These are phyloP conservation scores for Aurinia saxatilis DNA, from an alignment of 345 rosid genomes.

Conservation along the genomic window DNA sequence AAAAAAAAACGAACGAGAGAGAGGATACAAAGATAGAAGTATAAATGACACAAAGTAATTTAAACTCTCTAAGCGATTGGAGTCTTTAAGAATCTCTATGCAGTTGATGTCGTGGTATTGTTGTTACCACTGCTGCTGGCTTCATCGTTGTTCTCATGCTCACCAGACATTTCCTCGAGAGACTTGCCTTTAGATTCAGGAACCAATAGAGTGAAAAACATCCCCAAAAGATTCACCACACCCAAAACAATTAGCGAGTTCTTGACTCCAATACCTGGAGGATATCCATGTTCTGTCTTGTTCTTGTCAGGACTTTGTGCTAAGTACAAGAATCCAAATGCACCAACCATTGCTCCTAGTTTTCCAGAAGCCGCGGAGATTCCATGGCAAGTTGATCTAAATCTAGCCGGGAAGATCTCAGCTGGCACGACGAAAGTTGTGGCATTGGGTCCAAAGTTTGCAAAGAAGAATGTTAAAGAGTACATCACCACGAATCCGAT, in stretches of 20 bases:
- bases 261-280: slow-evolving; percentile 78
- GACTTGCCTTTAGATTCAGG: slow-evolving; percentile 88
- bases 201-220: slow-evolving; percentile 67
- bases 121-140: slow-evolving; percentile 11
- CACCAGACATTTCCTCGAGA: slow-evolving; percentile 79
- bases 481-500: slow-evolving; percentile 69
- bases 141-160: slow-evolving; percentile 35
- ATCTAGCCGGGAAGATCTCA: slow-evolving; percentile 83
- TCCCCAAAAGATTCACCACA: slow-evolving; percentile 51
- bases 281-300: slow-evolving; percentile 81
- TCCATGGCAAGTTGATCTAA: slow-evolving; percentile 86
- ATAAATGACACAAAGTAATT: not conserved
- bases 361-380: slow-evolving; percentile 86
- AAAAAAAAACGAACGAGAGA: not conserved
- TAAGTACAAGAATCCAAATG: slow-evolving; percentile 76
- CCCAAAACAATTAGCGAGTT: slow-evolving; percentile 64
- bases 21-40: not conserved
- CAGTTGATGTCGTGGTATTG: slow-evolving; percentile 22
- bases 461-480: slow-evolving; percentile 77
- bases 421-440: slow-evolving; percentile 86
- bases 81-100: slow-evolving; percentile 13
- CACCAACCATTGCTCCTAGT: slow-evolving; percentile 84
- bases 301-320: slow-evolving; percentile 63
- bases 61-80: too few species aligned
- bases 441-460: slow-evolving; percentile 87